phyloP scores from a whole-genome alignment of 148 eudicot genomes.

The Tetragonia tetragonoides region DNA sequence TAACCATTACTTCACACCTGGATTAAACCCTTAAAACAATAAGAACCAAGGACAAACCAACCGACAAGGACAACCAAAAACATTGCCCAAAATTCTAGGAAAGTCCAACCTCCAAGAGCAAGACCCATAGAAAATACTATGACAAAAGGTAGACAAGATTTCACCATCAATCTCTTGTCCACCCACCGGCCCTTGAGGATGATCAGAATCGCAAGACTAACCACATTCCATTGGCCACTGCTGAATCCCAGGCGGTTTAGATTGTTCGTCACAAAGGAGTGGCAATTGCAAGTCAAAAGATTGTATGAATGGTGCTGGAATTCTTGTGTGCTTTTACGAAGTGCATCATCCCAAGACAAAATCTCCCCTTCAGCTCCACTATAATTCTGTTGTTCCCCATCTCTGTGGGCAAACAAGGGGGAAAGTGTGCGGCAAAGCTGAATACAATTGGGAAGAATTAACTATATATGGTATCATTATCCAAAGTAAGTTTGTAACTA shows the following conservation, averaged over 20 bases:
- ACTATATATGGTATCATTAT: not conserved
- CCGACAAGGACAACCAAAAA: conserved; percentile 57
- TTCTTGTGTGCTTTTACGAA: conserved; percentile 69
- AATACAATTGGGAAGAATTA: conserved; percentile 10
- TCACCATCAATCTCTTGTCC: conserved; percentile 44
- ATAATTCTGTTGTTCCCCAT: conserved; percentile 29
- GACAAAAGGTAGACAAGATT: conserved; percentile 57
- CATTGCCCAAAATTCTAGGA: conserved; percentile 55
- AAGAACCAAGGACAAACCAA: conserved; percentile 89
- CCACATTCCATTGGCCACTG: conserved; percentile 82
- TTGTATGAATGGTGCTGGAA: conserved; percentile 80
- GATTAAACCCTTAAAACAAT: conserved; percentile 65
- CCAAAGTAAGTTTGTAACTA: not conserved
- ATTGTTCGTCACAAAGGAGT: conserved; percentile 85
- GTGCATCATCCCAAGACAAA: conserved; percentile 64
- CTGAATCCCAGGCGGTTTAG: conserved; percentile 66
- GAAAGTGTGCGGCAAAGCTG: conserved; percentile 51
- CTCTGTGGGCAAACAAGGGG: conserved; percentile 27
- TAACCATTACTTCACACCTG: conserved; percentile 38
- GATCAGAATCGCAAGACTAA: conserved; percentile 63
- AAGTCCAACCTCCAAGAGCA: conserved; percentile 64
- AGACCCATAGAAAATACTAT: conserved; percentile 53
- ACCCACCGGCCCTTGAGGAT: conserved; percentile 81
- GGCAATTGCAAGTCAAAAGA: conserved; percentile 90
- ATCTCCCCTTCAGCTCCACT: conserved; percentile 35